A percentile compares a stretch with the other conserved stretches of the same genome.
These are phyloP conservation scores for Chytriomyces sp. DNA, from an alignment of 192 early-diverging fungal species.

Conservation along the genomic window DNA sequence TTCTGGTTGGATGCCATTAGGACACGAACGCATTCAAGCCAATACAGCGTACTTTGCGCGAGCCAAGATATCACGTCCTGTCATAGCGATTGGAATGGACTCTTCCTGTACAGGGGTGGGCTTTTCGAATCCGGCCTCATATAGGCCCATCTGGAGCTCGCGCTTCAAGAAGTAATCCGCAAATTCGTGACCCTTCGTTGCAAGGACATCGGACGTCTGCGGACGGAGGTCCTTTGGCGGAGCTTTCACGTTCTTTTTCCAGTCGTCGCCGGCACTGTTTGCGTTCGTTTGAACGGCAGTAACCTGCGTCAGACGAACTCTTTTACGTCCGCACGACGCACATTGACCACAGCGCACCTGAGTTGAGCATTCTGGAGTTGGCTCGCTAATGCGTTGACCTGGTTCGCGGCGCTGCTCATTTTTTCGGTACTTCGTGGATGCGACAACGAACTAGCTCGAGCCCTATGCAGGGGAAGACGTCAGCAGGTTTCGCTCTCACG, in stretches of 20 bases:
- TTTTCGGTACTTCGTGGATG: too few relatives aligned
- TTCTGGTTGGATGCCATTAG: too few relatives aligned
- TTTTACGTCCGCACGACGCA: neutral
- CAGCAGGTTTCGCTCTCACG: too few relatives aligned
- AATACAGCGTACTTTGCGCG: slow-evolving; percentile 57
- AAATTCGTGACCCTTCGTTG: slow-evolving; percentile 99
- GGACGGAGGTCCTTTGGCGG: slow-evolving; percentile 88
- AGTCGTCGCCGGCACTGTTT: slow-evolving; percentile 55
- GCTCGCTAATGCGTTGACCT: too few relatives aligned
- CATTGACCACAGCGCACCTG: neutral
- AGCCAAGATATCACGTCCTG: slow-evolving; percentile 94
- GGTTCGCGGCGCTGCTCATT: too few relatives aligned
- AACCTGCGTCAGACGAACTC: neutral
- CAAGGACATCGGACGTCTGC: slow-evolving; percentile 96
- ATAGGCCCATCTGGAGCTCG: slow-evolving; percentile 97
- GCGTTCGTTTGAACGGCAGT: slow-evolving; percentile 76
- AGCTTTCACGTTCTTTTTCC: slow-evolving; percentile 56
- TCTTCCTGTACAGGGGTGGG: slow-evolving; percentile 99
- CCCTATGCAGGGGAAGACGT: too few relatives aligned
- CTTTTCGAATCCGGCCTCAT: slow-evolving; percentile 96
- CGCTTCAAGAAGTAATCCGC: slow-evolving; percentile 98
- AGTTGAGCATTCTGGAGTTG: neutral
- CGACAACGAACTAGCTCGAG: too few relatives aligned
- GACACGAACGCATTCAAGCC: slow-evolving; percentile 6
- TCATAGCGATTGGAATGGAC: slow-evolving; percentile 94